These are phyloP conservation scores for Astrothelium subdiscretum DNA, from an alignment of 495 filamentous ascomycete genomes.

Conservation along the genomic window DNA sequence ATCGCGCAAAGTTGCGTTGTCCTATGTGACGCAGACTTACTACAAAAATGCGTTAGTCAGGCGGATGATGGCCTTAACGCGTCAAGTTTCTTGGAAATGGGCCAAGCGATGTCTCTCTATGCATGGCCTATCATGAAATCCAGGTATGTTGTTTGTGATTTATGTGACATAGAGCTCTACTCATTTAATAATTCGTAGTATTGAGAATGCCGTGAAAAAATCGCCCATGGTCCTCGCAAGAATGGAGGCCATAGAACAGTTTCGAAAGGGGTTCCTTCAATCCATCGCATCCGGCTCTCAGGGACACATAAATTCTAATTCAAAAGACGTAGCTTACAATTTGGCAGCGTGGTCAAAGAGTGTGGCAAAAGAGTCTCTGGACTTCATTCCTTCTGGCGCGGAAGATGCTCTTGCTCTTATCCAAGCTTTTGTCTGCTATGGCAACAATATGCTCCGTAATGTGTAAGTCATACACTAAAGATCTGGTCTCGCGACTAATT, in stretches of 20 bases:
- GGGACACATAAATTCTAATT: background rate
- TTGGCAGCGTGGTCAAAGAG: background rate
- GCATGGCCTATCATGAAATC: background rate
- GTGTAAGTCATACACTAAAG: background rate
- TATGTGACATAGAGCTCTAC: background rate
- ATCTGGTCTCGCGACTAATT: background rate
- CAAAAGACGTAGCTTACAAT: background rate
- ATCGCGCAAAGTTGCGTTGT: background rate
- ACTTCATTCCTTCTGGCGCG: background rate
- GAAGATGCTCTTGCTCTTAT: background rate
- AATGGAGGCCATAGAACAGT: background rate
- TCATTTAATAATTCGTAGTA: background rate
- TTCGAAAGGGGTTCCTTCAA: background rate
- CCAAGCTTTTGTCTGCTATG: background rate
- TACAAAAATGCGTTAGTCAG: background rate
- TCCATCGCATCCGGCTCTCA: background rate
- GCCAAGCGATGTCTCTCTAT: background rate
- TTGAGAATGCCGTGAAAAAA: background rate
- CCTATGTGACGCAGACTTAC: background rate
- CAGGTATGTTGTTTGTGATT: background rate
- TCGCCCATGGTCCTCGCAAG: background rate
- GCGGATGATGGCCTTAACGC: background rate
- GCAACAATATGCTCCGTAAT: background rate
- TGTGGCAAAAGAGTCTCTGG: background rate
- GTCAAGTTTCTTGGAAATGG: background rate